Conservation (phyloP, 345 rosid species). For the Acer negundo region DNA sequence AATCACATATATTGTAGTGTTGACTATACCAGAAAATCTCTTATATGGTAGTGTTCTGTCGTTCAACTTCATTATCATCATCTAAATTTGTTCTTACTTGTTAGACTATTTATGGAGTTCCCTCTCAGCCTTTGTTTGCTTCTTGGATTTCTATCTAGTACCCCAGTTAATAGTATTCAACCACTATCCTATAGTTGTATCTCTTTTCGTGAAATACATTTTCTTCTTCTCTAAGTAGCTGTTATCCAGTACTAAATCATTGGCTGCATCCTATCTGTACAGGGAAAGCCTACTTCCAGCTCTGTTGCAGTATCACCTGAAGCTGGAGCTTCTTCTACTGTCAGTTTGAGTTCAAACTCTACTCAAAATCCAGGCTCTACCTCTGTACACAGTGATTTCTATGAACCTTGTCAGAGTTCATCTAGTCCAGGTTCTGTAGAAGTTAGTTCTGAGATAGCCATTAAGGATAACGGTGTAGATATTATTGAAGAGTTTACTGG, state of each 20-base stretch:
- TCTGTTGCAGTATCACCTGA: slow-evolving; percentile 45
- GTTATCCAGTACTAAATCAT: slow-evolving; percentile 15
- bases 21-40: not conserved
- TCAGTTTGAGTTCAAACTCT: slow-evolving; percentile 45
- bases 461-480: slow-evolving; percentile 34
- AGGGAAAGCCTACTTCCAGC: slow-evolving; percentile 56
- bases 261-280: slow-evolving; percentile 23
- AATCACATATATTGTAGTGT: not conserved
- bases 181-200: not conserved
- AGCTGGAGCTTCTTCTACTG: slow-evolving; percentile 40
- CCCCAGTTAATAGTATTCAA: not conserved
- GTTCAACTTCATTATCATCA: not conserved
- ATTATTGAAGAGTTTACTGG: slow-evolving; percentile 34
- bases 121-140: not conserved
- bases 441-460: slow-evolving; percentile 53
- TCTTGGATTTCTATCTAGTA: not conserved
- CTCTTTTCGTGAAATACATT: not conserved
- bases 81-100: not conserved
- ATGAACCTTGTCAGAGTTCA: slow-evolving; percentile 45
- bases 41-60: not conserved
- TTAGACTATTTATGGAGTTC: not conserved
- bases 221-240: not conserved
- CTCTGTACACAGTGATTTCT: slow-evolving; percentile 40
- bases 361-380: slow-evolving; percentile 50
- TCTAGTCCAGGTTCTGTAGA: slow-evolving; percentile 63